A percentile compares a stretch with the other conserved stretches of the same genome.
Evolutionary conservation across 495 filamentous ascomycete genomes (phyloP).

Genomic region (Echria macrotheca): DNA sequence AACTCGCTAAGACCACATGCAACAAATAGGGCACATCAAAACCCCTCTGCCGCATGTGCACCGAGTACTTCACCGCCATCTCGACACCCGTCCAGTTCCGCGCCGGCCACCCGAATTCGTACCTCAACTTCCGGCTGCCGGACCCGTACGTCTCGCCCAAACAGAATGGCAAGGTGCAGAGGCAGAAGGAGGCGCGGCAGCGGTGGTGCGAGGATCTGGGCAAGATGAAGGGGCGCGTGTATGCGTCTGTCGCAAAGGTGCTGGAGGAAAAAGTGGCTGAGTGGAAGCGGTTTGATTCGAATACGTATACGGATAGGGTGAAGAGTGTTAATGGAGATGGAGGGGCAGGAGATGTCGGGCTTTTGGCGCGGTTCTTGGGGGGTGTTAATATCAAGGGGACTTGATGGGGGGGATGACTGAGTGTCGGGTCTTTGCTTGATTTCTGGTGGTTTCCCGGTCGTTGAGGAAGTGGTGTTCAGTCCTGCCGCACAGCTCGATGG

Average conservation of each 20-base stretch:
- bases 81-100: conserved; percentile 6
- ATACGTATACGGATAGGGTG: conserved; percentile 6
- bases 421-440: background rate
- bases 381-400: too few species aligned
- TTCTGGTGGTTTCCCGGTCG: background rate
- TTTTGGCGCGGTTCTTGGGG: background rate
- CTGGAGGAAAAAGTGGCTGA: conserved; percentile 6
- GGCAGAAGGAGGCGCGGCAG: background rate
- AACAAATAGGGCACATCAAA: conserved; percentile 15
- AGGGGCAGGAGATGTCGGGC: background rate
- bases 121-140: conserved; percentile 10
- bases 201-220: background rate
- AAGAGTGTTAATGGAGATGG: background rate
- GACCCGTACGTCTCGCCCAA: background rate
- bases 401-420: background rate
- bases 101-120: conserved; percentile 3
- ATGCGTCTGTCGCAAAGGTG: conserved; percentile 1
- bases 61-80: conserved; percentile 15
- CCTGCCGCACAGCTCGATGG: too few species aligned
- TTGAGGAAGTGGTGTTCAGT: too few species aligned
- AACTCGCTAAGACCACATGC: background rate
- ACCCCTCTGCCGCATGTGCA: conserved; percentile 20
- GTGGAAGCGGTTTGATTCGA: conserved; percentile 4
- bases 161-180: background rate
- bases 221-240: conserved; percentile 6